A percentile compares a stretch with the other conserved stretches of the same genome.
phyloP scores from a whole-genome alignment of 2,329 filamentous ascomycete genomes.

The Chaetomium globosum region DNA sequence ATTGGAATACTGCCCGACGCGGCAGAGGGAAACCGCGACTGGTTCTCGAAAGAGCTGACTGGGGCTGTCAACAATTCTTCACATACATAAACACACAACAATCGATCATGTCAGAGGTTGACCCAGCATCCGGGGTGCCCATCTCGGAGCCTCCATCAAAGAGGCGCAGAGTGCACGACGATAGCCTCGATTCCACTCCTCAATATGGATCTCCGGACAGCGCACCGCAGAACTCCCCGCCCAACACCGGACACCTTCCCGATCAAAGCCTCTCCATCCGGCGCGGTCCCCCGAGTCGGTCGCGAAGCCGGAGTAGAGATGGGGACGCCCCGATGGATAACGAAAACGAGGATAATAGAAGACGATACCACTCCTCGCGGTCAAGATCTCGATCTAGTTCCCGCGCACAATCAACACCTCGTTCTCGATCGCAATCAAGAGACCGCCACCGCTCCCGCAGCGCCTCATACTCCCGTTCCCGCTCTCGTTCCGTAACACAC shows the following conservation, averaged over 20 bases:
- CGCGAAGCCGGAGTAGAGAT: constrained; percentile 32
- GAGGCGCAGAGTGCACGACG: constrained; percentile 47
- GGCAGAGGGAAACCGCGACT: neutral
- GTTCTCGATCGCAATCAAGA: constrained; percentile 32
- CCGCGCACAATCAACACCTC: constrained; percentile 36
- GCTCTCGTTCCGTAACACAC: constrained; percentile 43
- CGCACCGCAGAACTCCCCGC: constrained; percentile 20
- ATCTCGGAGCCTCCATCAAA: constrained; percentile 45
- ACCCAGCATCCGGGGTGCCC: constrained; percentile 33
- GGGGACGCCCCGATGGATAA: constrained; percentile 11
- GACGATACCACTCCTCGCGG: constrained; percentile 33
- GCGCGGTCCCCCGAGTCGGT: constrained; percentile 33
- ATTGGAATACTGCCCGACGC: neutral
- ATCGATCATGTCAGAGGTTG: constrained; percentile 39
- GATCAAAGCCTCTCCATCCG: constrained; percentile 38
- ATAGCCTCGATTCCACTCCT: constrained; percentile 46
- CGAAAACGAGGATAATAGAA: constrained; percentile 21
- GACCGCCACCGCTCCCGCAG: constrained; percentile 40
- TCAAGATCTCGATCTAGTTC: constrained; percentile 33
- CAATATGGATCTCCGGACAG: constrained; percentile 50
- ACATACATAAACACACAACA: neutral
- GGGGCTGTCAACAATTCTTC: neutral
- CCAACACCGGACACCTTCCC: constrained; percentile 15
- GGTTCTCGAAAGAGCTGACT: neutral
- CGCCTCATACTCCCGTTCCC: constrained; percentile 42